These are phyloP conservation scores for Malassezia sympodialis DNA, from an alignment of 1,284 basidiomycete genomes.

Conservation along the genomic window DNA sequence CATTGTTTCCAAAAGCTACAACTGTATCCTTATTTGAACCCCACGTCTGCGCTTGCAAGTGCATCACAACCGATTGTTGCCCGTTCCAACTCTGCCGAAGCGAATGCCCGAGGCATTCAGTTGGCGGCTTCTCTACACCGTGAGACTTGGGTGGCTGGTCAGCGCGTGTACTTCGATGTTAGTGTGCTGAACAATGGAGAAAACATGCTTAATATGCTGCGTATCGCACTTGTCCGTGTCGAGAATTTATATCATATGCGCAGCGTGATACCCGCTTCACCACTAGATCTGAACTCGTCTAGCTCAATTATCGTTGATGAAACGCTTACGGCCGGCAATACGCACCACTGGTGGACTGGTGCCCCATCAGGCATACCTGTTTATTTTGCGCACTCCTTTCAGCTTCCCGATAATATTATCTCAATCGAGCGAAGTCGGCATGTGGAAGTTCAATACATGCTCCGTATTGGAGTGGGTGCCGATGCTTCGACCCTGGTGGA, in stretches of 20 bases:
- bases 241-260: conserved; percentile 11
- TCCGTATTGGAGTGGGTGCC: conserved; percentile 62
- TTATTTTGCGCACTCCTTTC: conserved; percentile 39
- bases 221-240: conserved; percentile 1
- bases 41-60: conserved; percentile 58
- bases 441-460: conserved; percentile 66
- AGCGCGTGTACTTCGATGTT: conserved; percentile 65
- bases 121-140: conserved; percentile 66
- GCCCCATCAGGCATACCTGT: conserved; percentile 29
- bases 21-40: conserved; percentile 69
- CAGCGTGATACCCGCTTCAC: conserved; percentile 26
- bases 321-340: conserved; percentile 12
- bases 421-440: conserved; percentile 65
- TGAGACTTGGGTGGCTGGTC: conserved; percentile 73
- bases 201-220: conserved; percentile 5
- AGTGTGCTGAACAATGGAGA: conserved; percentile 59
- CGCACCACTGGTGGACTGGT: conserved; percentile 37
- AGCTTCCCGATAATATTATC: conserved; percentile 58
- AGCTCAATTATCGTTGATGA: conserved; percentile 15
- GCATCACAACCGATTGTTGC: conserved; percentile 59
- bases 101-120: conserved; percentile 59
- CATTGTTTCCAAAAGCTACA: conserved; percentile 83
- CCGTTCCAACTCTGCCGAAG: conserved; percentile 55
- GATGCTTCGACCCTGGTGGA: conserved; percentile 51
- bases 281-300: conserved; percentile 13